Evolutionary conservation across 2,329 filamentous ascomycete genomes (phyloP).

Genomic region (Cyanodermella asteris): DNA sequence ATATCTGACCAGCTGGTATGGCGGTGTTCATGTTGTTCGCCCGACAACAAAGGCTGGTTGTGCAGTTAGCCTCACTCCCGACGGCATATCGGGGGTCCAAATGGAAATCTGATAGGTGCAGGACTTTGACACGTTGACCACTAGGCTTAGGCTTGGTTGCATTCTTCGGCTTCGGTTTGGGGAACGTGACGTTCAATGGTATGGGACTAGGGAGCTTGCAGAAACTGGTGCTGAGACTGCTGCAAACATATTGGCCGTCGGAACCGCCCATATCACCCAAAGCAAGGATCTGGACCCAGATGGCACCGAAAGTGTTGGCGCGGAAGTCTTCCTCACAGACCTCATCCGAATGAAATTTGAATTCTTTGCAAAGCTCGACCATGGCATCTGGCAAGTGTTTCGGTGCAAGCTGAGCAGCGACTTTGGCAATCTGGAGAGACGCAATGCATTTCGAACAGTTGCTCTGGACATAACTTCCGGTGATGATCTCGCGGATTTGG

Average conservation of each 20-base stretch:
- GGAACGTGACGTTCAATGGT: conserved; percentile 21
- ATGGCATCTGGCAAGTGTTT: conserved; percentile 27
- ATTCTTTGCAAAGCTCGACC: conserved; percentile 28
- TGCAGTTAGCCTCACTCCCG: conserved; percentile 31
- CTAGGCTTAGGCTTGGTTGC: conserved; percentile 23
- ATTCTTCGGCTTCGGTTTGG: conserved; percentile 31
- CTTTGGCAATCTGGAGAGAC: conserved; percentile 27
- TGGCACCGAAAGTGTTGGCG: conserved; percentile 26
- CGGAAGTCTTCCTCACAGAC: conserved; percentile 27
- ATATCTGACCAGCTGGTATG: conserved; percentile 14
- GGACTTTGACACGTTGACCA: conserved; percentile 31
- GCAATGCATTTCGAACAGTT: conserved; percentile 33
- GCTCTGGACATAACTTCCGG: conserved; percentile 13
- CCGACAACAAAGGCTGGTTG: conserved; percentile 29
- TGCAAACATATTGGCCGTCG: conserved; percentile 36
- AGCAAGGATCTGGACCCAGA: conserved; percentile 35
- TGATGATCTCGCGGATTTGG: conserved; percentile 26
- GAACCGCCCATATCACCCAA: conserved; percentile 30
- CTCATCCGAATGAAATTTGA: conserved; percentile 22
- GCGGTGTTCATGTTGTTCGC: conserved; percentile 18
- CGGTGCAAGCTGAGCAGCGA: conserved; percentile 28
- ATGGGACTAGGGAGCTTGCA: conserved; percentile 25
- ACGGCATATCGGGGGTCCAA: conserved; percentile 32
- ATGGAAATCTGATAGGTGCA: conserved; percentile 35
- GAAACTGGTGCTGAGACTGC: conserved; percentile 24